Conservation (phyloP, 176 grass and related monocot genomes). For the Saccharum spontaneum region DNA sequence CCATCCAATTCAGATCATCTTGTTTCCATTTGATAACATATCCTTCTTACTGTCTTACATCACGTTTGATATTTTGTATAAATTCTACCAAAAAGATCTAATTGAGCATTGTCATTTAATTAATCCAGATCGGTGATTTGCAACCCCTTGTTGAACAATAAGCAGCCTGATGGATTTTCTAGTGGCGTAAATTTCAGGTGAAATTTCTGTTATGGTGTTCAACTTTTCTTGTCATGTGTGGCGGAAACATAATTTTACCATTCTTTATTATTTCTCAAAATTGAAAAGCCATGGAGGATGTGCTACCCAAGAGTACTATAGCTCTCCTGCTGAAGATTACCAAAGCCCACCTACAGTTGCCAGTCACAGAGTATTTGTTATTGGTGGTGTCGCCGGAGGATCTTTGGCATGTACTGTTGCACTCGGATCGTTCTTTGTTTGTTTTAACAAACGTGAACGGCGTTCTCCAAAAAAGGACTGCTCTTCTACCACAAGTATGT, state of each 20-base stretch:
- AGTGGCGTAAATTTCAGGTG: conserved; percentile 43
- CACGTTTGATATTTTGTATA: neutral
- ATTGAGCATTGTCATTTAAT: conserved; percentile 12
- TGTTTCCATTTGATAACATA: conserved; percentile 5
- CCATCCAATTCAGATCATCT: neutral
- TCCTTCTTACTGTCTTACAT: neutral
- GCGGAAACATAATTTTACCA: conserved; percentile 15
- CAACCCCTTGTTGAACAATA: conserved; percentile 48
- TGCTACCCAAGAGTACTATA: conserved; percentile 31
- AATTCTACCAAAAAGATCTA: conserved; percentile 1
- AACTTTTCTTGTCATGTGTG: neutral
- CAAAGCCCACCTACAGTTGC: conserved; percentile 24
- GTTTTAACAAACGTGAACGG: conserved; percentile 53
- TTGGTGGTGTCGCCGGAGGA: conserved; percentile 55
- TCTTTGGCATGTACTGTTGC: conserved; percentile 59
- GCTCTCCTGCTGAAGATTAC: conserved; percentile 24
- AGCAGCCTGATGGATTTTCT: conserved; percentile 47
- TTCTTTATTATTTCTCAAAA: conserved; percentile 25
- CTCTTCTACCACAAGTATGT: conserved; percentile 61
- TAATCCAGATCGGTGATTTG: conserved; percentile 56
- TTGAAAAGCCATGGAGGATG: conserved; percentile 48
- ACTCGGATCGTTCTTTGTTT: conserved; percentile 51
- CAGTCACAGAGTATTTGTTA: conserved; percentile 32
- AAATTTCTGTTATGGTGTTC: conserved; percentile 31
- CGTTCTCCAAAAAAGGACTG: conserved; percentile 44